phyloP scores from a whole-genome alignment of 116 monocot species.

The Dioscorea cayenensis region DNA sequence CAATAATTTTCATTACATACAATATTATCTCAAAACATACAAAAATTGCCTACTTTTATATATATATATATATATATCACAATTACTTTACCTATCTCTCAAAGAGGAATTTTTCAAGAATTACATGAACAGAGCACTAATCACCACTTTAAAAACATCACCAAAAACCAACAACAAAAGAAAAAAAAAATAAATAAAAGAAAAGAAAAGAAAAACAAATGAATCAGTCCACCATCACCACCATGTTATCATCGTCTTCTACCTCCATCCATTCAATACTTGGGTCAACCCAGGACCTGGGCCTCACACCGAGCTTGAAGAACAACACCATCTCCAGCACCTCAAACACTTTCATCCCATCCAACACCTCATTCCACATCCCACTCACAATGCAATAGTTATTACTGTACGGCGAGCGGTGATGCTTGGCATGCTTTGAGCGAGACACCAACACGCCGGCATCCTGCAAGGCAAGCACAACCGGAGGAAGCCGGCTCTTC shows the following conservation, averaged over 20 bases:
- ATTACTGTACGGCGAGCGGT: slow-evolving; percentile 57
- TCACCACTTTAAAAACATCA: too few relatives aligned
- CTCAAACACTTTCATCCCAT: slow-evolving; percentile 57
- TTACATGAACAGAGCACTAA: too few relatives aligned
- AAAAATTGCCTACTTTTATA: too few relatives aligned
- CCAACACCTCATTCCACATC: slow-evolving; percentile 60
- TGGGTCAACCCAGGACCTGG: slow-evolving; percentile 72
- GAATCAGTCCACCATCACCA: too few relatives aligned
- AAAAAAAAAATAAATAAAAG: too few relatives aligned
- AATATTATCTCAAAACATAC: too few relatives aligned
- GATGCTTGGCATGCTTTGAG: slow-evolving; percentile 56
- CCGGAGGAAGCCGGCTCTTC: slow-evolving; percentile 45
- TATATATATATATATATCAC: too few relatives aligned
- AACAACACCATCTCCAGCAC: slow-evolving; percentile 69
- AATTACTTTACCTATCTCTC: too few relatives aligned
- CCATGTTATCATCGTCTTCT: not conserved
- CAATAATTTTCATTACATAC: too few relatives aligned
- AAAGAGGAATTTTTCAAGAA: too few relatives aligned
- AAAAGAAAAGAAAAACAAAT: too few relatives aligned
- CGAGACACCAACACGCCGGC: slow-evolving; percentile 66
- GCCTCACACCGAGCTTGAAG: slow-evolving; percentile 61
- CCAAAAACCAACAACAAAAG: too few relatives aligned
- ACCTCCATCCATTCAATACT: slow-evolving; percentile 48
- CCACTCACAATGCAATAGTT: slow-evolving; percentile 96
- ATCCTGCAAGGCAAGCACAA: slow-evolving; percentile 67